Evolutionary conservation across 345 rosid species (phyloP).

Genomic region (Salix purpurea): DNA sequence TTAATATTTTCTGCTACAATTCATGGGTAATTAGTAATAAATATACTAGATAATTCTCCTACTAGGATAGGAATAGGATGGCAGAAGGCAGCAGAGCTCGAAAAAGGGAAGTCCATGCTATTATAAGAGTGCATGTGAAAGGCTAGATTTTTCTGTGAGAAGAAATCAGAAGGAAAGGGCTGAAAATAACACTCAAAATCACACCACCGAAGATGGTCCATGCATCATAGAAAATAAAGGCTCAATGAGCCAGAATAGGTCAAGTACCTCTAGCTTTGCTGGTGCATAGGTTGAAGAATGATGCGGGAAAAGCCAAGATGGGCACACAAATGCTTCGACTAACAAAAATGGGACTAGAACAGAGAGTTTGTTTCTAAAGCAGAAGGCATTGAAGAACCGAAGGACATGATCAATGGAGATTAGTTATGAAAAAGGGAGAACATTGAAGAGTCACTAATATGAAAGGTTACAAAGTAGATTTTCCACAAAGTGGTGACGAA

Average conservation of each 20-base stretch:
- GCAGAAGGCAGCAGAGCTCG: too few relatives aligned
- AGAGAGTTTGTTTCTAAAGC: neutral
- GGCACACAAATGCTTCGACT: neutral
- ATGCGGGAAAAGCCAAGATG: neutral
- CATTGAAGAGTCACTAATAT: neutral
- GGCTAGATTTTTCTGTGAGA: slow-evolving; percentile 14
- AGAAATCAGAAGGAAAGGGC: slow-evolving; percentile 18
- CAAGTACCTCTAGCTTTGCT: slow-evolving; percentile 11
- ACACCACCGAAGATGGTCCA: neutral
- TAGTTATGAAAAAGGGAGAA: slow-evolving; percentile 11
- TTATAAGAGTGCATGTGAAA: slow-evolving; percentile 31
- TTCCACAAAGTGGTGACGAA: too few relatives aligned
- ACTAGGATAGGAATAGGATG: too few relatives aligned
- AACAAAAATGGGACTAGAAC: neutral
- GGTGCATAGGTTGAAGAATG: slow-evolving; percentile 6
- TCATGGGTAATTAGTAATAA: too few relatives aligned
- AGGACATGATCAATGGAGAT: slow-evolving; percentile 13
- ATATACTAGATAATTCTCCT: too few relatives aligned
- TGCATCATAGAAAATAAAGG: neutral
- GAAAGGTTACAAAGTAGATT: neutral
- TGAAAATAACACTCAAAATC: neutral
- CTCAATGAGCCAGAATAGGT: slow-evolving; percentile 5
- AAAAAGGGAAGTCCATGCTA: slow-evolving; percentile 18
- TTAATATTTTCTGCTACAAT: too few relatives aligned
- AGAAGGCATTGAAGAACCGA: slow-evolving; percentile 23